phyloP scores from a whole-genome alignment of 306 rosid species.

The Coriaria nepalensis region DNA sequence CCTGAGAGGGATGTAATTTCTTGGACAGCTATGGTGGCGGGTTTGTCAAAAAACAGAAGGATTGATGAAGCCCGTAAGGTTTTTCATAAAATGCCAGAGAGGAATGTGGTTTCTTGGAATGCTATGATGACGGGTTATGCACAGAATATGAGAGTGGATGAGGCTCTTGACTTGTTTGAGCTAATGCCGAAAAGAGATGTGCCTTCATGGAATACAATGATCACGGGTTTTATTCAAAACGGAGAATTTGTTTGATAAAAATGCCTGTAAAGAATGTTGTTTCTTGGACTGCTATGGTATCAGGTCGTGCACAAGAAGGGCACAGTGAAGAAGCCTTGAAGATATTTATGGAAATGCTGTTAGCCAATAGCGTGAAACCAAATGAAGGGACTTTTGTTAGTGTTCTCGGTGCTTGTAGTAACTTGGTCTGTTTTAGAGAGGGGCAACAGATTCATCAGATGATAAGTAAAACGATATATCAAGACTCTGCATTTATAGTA shows the following conservation, averaged over 20 bases:
- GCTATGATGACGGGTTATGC: conserved; percentile 33
- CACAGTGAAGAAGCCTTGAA: conserved; percentile 36
- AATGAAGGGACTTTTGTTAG: conserved; percentile 38
- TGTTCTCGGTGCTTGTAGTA: conserved; percentile 37
- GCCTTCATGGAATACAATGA: conserved; percentile 41
- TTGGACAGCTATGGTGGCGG: conserved; percentile 33
- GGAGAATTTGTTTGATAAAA: conserved; percentile 25
- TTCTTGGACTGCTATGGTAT: conserved; percentile 38
- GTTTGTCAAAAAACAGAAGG: conserved; percentile 28
- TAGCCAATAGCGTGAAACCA: conserved; percentile 18
- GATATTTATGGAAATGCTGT: conserved; percentile 25
- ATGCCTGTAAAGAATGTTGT: conserved; percentile 32
- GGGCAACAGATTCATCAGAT: conserved; percentile 41
- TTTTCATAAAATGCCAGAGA: conserved; percentile 27
- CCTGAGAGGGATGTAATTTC: conserved; percentile 33
- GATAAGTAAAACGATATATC: conserved; percentile 26
- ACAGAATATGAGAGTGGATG: conserved; percentile 22
- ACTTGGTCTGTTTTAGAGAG: conserved; percentile 32
- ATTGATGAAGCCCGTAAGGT: conserved; percentile 31
- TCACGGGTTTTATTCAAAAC: conserved; percentile 29
- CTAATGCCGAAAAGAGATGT: conserved; percentile 34
- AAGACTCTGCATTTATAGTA: conserved; percentile 18
- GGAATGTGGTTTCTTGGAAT: conserved; percentile 42
- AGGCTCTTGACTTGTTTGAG: conserved; percentile 32
- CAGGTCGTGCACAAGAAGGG: conserved; percentile 32